Evolutionary conservation across 2,329 filamentous ascomycete species (phyloP), one percentile per base, ranked within the genome.

Genomic region (Graphilbum fragrans): DNA sequence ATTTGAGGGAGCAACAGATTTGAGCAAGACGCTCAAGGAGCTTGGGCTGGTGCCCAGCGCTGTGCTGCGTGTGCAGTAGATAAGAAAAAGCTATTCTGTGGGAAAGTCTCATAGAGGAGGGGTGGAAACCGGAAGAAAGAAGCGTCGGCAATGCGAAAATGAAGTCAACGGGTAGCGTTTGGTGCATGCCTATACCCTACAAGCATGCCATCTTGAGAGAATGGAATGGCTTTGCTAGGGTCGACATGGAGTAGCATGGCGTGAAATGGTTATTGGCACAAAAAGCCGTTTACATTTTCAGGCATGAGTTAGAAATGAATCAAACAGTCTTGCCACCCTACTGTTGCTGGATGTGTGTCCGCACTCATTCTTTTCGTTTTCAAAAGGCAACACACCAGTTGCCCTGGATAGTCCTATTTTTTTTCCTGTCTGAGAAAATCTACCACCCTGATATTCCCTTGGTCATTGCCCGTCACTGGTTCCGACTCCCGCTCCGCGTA

Each of bases 21-120:
- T 95, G 54, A 85, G 85, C 29, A 82, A 92, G 71, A 92, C 88
- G 5, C 63, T 98, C 42, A 93, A 93, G 64, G 92, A 98, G 62
- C 83, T 90, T 16, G 90, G 88, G 0, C 64, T 95, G 46, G 80
- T 90, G 4, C 92, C 92, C 6, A 94, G 86, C 47, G 87, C 88
- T n/a, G 88, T 86, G 37, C 65, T 98, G 51, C 48, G 49, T 11
- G 48, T 50, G 18, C 45, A 47, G 37, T 52, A 42, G 31, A 6
- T 12, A 27, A 27, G 25, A 7, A 27, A 12, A 27, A 27, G 25
- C 25, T n/a, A n/a, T n/a, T n/a, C n/a, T n/a, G n/a, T n/a, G n/a
- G 25, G 25, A 27, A 27, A 27, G n/a, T n/a, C 10, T 31, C 10
- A 31, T 31, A n/a, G 27, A 34, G 32, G 32, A 34, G n/a, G 17